Base-by-base conservation (phyloP, 768 basidiomycete species). In the Pisolithus marmoratus region DNA sequence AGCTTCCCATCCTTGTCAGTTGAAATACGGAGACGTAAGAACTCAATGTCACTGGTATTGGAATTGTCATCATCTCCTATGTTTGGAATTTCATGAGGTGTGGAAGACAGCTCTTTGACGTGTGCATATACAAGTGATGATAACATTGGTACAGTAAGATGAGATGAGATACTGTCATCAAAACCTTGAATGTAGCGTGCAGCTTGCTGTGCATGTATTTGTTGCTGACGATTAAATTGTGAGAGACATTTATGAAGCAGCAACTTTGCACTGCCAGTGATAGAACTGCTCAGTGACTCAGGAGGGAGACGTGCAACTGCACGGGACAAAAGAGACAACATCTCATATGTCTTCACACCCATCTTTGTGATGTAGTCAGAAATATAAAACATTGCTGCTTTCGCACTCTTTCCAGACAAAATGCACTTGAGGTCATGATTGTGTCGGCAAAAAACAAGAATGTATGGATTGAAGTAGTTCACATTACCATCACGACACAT, bases 401-500 rank as follows among this genome's bases (percentile, higher is more conserved):
- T 71, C 1, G 65, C 70, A 38, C 57, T 57, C 46, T 63, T 61
- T 0, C 70, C 69, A 15, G 67, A 70, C 15, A 69, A 50, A 8
- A 72, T 68, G 37, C 66, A 70, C 29, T 70, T 67, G 1, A 70
- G 49, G 22, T 72, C 63, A 54, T 72, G 66, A 49, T 70, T 72
- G 44, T 72, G 72, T 0, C 64, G 14, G 23, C 63, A 65, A 52
- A 61, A 69, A 0, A 72, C 62, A 3, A 72, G 58, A 4, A 73
- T 58, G 24, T 65, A 60, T 0, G 61, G 69, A 51, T 71, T 71
- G 42, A 58, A 63, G 44, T 63, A 70, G 49, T 70, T 72, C 0
- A 72, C 51, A 27, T 43, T 63, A 0, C 49, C 46, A 58, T 73
- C 68, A 3, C 27, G 23, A 51, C 67, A 67, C 9, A 14, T 43